Percentiles rank a stretch among this genome's conserved stretches.
phyloP scores from a whole-genome alignment of 306 rosid genomes.

The Pachyrhizus erosus region DNA sequence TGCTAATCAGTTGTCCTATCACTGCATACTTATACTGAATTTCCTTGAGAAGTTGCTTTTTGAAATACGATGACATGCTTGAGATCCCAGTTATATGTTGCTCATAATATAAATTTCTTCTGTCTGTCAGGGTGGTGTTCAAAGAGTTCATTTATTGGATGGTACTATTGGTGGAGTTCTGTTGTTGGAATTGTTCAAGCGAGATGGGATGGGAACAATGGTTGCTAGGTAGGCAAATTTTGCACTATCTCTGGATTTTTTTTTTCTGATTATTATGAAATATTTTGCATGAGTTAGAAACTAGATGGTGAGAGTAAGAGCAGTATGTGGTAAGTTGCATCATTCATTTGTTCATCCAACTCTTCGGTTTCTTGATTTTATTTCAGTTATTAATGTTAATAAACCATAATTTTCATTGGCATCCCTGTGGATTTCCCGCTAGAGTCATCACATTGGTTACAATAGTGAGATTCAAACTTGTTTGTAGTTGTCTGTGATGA shows the following conservation, averaged over 20 bases:
- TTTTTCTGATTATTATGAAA: constrained; percentile 9
- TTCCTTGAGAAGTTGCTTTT: constrained; percentile 27
- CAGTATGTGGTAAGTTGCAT: background rate
- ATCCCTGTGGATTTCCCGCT: constrained; percentile 4
- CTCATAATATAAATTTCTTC: constrained; percentile 36
- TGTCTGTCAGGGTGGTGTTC: constrained; percentile 76
- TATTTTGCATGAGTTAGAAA: background rate
- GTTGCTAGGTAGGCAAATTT: constrained; percentile 68
- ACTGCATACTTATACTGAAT: background rate
- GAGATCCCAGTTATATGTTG: constrained; percentile 43
- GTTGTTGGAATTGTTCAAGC: constrained; percentile 75
- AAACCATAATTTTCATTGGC: constrained; percentile 1
- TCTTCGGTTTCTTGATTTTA: background rate
- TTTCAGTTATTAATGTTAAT: constrained; percentile 13
- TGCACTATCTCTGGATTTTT: constrained; percentile 16
- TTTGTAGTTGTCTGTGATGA: background rate
- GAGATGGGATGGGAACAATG: constrained; percentile 95
- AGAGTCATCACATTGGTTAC: background rate
- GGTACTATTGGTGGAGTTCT: constrained; percentile 82
- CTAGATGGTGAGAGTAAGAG: background rate
- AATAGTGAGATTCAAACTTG: background rate
- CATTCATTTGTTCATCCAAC: background rate
- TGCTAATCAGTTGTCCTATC: background rate
- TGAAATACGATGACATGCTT: background rate
- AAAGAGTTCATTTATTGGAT: constrained; percentile 84